These are phyloP conservation scores for Diospyros lotus DNA, from an alignment of 148 eudicot genomes.

Conservation along the genomic window DNA sequence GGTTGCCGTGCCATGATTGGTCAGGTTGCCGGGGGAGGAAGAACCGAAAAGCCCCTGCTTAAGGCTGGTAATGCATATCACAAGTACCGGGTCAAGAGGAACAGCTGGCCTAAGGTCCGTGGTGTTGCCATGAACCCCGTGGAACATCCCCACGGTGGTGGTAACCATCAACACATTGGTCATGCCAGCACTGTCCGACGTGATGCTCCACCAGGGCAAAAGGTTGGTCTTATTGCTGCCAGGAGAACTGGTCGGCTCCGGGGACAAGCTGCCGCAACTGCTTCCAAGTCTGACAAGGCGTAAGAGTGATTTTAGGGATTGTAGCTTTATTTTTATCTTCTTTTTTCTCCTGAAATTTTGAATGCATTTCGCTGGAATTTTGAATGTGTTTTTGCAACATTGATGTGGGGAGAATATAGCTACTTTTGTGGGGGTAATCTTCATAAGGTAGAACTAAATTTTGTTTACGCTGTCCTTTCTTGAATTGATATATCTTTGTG, in stretches of 20 bases:
- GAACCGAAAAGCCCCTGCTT: slow-evolving; percentile 27
- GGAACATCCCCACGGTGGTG: slow-evolving; percentile 67
- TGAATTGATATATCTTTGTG: too few relatives aligned
- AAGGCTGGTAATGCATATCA: slow-evolving; percentile 39
- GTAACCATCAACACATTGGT: slow-evolving; percentile 60
- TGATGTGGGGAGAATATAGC: too few relatives aligned
- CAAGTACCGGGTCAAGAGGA: slow-evolving; percentile 34
- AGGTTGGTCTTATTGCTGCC: slow-evolving; percentile 59
- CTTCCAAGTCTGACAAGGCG: slow-evolving; percentile 39
- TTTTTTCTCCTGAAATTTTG: too few relatives aligned
- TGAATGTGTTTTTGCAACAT: too few relatives aligned
- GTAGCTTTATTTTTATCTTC: too few relatives aligned
- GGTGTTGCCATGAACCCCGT: slow-evolving; percentile 44
- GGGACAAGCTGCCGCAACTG: slow-evolving; percentile 55
- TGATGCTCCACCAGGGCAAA: slow-evolving; percentile 54
- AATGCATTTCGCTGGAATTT: too few relatives aligned
- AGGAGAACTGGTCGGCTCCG: slow-evolving; percentile 55
- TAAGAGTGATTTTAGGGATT: too few relatives aligned
- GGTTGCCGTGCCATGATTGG: slow-evolving; percentile 33
- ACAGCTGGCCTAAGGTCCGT: slow-evolving; percentile 38
- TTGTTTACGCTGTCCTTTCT: too few relatives aligned
- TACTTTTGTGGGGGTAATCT: too few relatives aligned
- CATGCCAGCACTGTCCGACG: slow-evolving; percentile 54
- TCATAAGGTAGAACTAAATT: too few relatives aligned
- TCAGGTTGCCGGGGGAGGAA: slow-evolving; percentile 32